Conservation (phyloP, 148 eudicot genomes). For the Vaccinium vitisidaea region DNA sequence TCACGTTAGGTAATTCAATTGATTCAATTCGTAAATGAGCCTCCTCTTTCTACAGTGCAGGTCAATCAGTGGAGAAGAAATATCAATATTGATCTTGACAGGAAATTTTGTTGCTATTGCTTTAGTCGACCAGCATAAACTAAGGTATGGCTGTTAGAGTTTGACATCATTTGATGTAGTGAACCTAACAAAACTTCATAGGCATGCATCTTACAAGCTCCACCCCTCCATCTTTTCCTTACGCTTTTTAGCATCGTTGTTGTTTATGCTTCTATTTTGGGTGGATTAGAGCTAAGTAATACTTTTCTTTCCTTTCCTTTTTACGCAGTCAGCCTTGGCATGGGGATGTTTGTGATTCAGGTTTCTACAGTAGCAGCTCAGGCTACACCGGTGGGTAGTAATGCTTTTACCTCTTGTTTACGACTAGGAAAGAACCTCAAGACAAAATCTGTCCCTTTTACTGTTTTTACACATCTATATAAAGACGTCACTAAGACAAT, state of each 20-base stretch:
- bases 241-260: not conserved
- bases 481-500: not conserved
- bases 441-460: not conserved
- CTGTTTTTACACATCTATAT: not conserved
- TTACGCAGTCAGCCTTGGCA: conserved; percentile 56
- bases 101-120: conserved; percentile 84
- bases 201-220: not conserved
- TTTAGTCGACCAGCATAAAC: conserved; percentile 78
- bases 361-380: conserved; percentile 43
- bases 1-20: no score
- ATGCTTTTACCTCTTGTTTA: conserved; percentile 7
- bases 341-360: conserved; percentile 55
- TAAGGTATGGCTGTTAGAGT: conserved; percentile 44
- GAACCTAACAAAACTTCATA: no score
- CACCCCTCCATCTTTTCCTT: not conserved
- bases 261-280: not conserved
- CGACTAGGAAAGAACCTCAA: not conserved
- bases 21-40: no score
- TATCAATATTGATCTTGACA: conserved; percentile 72
- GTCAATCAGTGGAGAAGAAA: conserved; percentile 70
- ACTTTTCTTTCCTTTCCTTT: not conserved
- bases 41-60: conserved; percentile 71
- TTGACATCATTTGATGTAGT: no score
- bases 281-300: not conserved
- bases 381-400: conserved; percentile 66